These are phyloP conservation scores for Chaetoceros tenuissimus DNA, from an alignment of 108 stramenopile species.

Conservation along the genomic window DNA sequence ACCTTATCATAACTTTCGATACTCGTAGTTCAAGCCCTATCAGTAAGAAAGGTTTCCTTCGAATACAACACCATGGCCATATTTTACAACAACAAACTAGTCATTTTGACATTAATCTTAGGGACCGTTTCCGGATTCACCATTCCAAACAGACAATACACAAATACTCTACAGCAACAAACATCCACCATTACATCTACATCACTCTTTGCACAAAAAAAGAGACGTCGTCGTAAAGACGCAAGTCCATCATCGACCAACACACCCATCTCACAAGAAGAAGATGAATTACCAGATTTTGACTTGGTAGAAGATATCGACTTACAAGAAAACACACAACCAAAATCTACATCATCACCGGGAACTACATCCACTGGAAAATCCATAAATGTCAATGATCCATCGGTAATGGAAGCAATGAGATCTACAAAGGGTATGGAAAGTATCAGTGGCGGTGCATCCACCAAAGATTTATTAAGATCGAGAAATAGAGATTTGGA, in stretches of 20 bases:
- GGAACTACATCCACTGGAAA: slow-evolving; percentile 5
- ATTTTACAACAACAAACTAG: too few species aligned
- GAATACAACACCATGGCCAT: too few species aligned
- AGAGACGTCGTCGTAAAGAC: slow-evolving; percentile 23
- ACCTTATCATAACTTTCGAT: too few species aligned
- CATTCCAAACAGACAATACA: too few species aligned
- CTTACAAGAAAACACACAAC: slow-evolving; percentile 21
- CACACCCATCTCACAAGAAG: not conserved
- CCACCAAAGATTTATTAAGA: slow-evolving; percentile 29
- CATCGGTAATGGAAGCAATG: slow-evolving; percentile 26
- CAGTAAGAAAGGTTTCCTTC: too few species aligned
- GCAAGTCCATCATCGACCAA: not conserved
- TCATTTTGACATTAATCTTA: too few species aligned
- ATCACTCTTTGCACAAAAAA: slow-evolving; percentile 14
- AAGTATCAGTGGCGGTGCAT: not conserved
- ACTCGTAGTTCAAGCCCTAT: too few species aligned
- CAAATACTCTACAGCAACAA: too few species aligned
- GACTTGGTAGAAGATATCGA: slow-evolving; percentile 43
- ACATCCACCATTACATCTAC: not conserved
- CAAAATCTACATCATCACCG: slow-evolving; percentile 1
- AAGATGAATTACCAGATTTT: slow-evolving; percentile 67
- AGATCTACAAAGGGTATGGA: not conserved
- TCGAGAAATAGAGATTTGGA: slow-evolving; percentile 38
- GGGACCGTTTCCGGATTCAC: too few species aligned
- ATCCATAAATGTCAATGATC: slow-evolving; percentile 4